Conservation (phyloP, 2,329 filamentous ascomycete species). For the Aspergillus sojae region DNA sequence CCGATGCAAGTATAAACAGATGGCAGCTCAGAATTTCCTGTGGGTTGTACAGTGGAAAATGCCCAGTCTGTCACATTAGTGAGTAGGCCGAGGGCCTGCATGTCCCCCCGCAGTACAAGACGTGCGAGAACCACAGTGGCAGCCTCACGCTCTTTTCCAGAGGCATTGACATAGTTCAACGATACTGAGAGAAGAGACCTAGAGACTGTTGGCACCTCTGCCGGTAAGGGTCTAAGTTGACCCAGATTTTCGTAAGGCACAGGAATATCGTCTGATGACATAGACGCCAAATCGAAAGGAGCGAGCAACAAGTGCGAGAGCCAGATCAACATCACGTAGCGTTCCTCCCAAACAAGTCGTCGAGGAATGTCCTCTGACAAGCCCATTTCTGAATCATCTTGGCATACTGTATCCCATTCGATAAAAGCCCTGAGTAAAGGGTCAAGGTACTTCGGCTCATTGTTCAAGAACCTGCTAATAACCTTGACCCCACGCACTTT, state of each 20-base stretch:
- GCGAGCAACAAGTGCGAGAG: conserved; percentile 78
- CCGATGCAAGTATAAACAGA: conserved; percentile 78
- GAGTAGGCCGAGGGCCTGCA: conserved; percentile 76
- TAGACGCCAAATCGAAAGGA: conserved; percentile 86
- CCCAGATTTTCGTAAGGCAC: conserved; percentile 37
- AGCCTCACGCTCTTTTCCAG: conserved; percentile 87
- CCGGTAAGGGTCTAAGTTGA: conserved; percentile 51
- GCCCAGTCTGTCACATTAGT: conserved; percentile 71
- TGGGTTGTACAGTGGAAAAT: conserved; percentile 60
- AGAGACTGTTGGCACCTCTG: conserved; percentile 68
- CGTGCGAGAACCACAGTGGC: conserved; percentile 82
- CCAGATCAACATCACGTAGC: conserved; percentile 87
- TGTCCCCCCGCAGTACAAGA: conserved; percentile 80
- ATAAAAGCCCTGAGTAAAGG: conserved; percentile 76
- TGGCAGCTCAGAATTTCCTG: conserved; percentile 37
- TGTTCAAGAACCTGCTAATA: conserved; percentile 85
- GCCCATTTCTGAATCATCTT: conserved; percentile 17
- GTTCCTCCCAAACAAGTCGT: conserved; percentile 77
- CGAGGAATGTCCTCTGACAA: conserved; percentile 24
- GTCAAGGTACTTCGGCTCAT: conserved; percentile 84
- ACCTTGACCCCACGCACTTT: conserved; percentile 95
- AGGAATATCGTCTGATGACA: conserved; percentile 60
- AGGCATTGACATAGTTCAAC: conserved; percentile 68
- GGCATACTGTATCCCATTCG: conserved; percentile 45
- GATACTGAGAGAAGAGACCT: conserved; percentile 71